phyloP scores from a whole-genome alignment of 371 early-diverging fungal species.

The Blyttiomyces sp. region DNA sequence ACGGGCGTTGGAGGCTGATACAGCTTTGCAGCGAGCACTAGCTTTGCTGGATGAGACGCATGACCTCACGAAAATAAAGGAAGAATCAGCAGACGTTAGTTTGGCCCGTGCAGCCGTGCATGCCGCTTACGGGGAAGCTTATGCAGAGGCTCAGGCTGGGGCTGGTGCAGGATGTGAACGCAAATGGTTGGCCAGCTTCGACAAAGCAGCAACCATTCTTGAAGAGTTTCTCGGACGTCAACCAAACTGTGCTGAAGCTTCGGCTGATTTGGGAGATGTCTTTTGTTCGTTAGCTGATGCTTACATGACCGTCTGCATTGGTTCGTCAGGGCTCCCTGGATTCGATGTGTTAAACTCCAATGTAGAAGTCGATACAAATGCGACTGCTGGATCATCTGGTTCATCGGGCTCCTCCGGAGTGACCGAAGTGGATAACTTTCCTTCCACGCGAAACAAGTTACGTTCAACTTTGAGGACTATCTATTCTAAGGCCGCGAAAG shows the following conservation, averaged over 20 bases:
- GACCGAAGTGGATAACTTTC: neutral
- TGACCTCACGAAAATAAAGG: neutral
- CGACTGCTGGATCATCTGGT: neutral
- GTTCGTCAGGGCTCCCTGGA: constrained; percentile 19
- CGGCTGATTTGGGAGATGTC: constrained; percentile 69
- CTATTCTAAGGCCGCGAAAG: constrained; percentile 6
- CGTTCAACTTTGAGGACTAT: constrained; percentile 6
- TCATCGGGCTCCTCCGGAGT: constrained; percentile 4
- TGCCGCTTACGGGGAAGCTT: neutral
- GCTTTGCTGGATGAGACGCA: neutral
- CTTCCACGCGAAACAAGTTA: too few relatives aligned
- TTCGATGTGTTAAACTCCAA: neutral
- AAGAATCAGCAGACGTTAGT: neutral
- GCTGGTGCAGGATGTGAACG: neutral
- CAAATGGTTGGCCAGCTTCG: constrained; percentile 38
- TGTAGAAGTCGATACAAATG: neutral
- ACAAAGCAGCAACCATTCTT: constrained; percentile 47
- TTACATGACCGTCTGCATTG: constrained; percentile 51
- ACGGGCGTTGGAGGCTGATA: neutral
- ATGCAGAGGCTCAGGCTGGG: neutral
- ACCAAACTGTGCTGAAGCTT: constrained; percentile 58
- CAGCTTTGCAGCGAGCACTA: neutral
- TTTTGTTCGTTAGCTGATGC: constrained; percentile 57
- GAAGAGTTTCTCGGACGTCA: constrained; percentile 51
- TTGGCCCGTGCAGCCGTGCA: neutral